Base-by-base conservation (phyloP, 208 protist species). In the Lotmaria passim region DNA sequence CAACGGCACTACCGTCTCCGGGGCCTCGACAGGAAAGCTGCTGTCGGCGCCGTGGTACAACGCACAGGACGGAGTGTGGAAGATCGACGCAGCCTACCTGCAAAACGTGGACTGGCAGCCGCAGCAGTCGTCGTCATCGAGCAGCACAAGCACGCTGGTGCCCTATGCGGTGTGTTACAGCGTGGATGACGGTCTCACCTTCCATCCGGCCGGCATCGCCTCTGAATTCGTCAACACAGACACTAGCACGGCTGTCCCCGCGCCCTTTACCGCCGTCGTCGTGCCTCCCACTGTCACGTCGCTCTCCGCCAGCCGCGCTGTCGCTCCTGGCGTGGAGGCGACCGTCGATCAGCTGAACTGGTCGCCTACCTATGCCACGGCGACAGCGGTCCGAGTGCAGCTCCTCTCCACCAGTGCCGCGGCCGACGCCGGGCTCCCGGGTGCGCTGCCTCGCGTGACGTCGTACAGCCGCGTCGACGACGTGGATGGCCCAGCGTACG, bases 91-190 rank as follows among this genome's bases (percentile, higher is more conserved):
- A 17, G 65, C 52, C 21, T 81, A 81, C 60, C 56, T 85, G 31
- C 48, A 33, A 34, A 28, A 63, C 30, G 38, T 79, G 36, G 75
- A 75, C 19, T 67, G 81, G 56, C 7, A 34, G 15, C 41, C 60
- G 24, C 11, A 50, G 15, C 11, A 50, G 15, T 19, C 51, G 33
- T 15, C 61, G 47, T n/a, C 6, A 21, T 11, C 28, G 0, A 34
- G 15, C n/a, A 43, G 8, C 38, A 21, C 44, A 3, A 30, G 0
- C 12, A 14, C 39, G 28, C 39, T 68, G 50, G 24, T 41, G 21
- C 34, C 39, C 21, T 83, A 83, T 44, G 33, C 51, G 21, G 31
- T 90, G 28, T 93, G 87, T 62, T 90, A 83, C 81, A 93, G 87
- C 64, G 58, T 89, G 2, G 73, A 93, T 63, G 60, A 60, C 30